phyloP scores from a whole-genome alignment of 2,329 filamentous ascomycete species.

The Whalleya microplaca region DNA sequence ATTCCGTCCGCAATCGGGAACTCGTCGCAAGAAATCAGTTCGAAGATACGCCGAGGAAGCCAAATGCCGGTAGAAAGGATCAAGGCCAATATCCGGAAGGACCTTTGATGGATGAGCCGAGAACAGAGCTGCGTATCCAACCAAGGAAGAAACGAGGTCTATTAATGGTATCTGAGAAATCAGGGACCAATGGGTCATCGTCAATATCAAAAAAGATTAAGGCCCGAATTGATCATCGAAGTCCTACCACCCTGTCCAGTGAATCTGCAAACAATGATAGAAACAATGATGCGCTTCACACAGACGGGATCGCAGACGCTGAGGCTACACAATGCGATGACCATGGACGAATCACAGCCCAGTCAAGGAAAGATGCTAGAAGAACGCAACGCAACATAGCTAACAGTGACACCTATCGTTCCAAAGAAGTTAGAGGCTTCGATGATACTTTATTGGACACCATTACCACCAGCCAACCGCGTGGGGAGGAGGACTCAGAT shows the following conservation, averaged over 20 bases:
- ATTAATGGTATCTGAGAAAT: constrained; percentile 48
- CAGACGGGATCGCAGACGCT: neutral
- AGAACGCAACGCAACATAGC: neutral
- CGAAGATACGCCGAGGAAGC: neutral
- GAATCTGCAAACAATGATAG: neutral
- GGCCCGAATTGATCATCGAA: neutral
- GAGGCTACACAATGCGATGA: neutral
- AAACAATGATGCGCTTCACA: neutral
- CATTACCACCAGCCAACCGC: neutral
- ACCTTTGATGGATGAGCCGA: constrained; percentile 33
- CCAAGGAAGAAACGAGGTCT: constrained; percentile 52
- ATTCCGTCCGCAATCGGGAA: neutral
- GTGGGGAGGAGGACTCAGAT: neutral
- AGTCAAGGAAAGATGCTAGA: neutral
- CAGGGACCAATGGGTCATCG: constrained; percentile 6
- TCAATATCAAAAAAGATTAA: constrained; percentile 6
- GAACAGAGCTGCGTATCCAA: constrained; percentile 52
- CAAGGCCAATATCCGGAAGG: neutral
- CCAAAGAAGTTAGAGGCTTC: neutral
- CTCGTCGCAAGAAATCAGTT: neutral
- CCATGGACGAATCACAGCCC: neutral
- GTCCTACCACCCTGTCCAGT: neutral
- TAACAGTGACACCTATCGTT: neutral
- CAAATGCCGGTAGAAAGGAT: constrained; percentile 7
- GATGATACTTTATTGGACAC: neutral